Evolutionary conservation across 768 basidiomycete genomes (phyloP).

Genomic region (Collybia sordida): DNA sequence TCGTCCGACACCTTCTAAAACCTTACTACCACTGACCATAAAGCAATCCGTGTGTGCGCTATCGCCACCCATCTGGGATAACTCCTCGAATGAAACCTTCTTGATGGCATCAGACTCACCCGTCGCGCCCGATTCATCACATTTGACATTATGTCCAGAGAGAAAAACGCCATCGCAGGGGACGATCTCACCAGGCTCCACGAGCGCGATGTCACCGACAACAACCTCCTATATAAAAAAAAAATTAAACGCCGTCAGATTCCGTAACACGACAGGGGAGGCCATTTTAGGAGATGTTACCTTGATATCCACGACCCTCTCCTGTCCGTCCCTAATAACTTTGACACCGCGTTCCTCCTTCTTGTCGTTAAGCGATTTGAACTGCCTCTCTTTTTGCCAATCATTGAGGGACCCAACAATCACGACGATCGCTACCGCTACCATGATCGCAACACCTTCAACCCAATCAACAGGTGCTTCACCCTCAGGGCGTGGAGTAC

Average conservation of each 20-base stretch:
- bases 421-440: constrained; percentile 75
- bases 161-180: constrained; percentile 97
- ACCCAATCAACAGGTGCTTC: constrained; percentile 95
- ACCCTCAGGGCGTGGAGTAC: constrained; percentile 53
- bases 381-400: constrained; percentile 98
- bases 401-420: constrained; percentile 94
- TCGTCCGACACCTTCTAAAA: constrained; percentile 89
- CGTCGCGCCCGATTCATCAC: constrained; percentile 95
- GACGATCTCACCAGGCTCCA: constrained; percentile 95
- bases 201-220: constrained; percentile 88
- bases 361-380: constrained; percentile 87
- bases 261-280: background rate
- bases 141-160: constrained; percentile 88
- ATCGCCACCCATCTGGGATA: constrained; percentile 46
- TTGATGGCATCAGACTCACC: constrained; percentile 96
- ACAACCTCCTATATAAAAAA: constrained; percentile 68
- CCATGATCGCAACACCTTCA: constrained; percentile 84
- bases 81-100: constrained; percentile 79
- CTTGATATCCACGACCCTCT: constrained; percentile 79
- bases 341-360: constrained; percentile 93
- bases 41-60: constrained; percentile 84
- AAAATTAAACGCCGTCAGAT: constrained; percentile 14
- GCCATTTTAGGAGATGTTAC: constrained; percentile 34
- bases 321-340: constrained; percentile 70
- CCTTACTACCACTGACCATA: constrained; percentile 87